Evolutionary conservation across 352 stramenopile species (phyloP), one percentile per base, ranked within the genome.

Genomic region (Globisporangium megalacanthum): DNA sequence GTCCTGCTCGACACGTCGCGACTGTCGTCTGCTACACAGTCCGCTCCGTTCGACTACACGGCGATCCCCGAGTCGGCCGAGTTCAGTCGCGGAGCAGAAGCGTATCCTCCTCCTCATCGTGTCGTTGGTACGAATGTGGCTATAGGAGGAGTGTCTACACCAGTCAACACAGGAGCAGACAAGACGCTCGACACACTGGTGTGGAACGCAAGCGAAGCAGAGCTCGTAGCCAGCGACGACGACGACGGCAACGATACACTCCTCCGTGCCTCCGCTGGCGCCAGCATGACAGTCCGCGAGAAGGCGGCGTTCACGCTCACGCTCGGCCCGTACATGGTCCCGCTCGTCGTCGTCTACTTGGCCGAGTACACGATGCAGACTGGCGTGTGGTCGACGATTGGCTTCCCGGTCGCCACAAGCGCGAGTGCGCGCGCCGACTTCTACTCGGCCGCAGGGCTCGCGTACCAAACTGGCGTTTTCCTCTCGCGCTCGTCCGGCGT

Each of bases 321-420:
- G 37, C 77, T 97, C 0, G 94, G 86, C 47, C 84, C 84, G 29
- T 98, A 97, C 67, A 97, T 93, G 54, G 69, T 97, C 20, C 89
- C 92, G 7, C 66, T 98, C 10, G 84, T 94, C 45, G 73, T 89
- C 35, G 93, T 98, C 6, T 98, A 98, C 67, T 88, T 94, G 39
- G 84, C 92, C 9, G 94, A 98, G 66, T 98, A 98, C 71, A 89
- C 88, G 5, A 91, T 98, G 67, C 91, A 98, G 69, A 91, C 85
- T 1, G 94, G 92, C 29, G 86, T 95, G 13, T 98, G 94, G 94
- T 94, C 88, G 14, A 79, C 92, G 11, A 97, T 98, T 63, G 92
- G 94, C 9, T 98, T 98, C 62, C 94, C 94, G 1, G 83, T 97
- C 0, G 69, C 49, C n/a, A 54, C 77, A 25, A 83, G 74, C 61